These are phyloP conservation scores for Arthrobotrys iridis DNA, from an alignment of 2,329 filamentous ascomycete genomes.

Conservation along the genomic window DNA sequence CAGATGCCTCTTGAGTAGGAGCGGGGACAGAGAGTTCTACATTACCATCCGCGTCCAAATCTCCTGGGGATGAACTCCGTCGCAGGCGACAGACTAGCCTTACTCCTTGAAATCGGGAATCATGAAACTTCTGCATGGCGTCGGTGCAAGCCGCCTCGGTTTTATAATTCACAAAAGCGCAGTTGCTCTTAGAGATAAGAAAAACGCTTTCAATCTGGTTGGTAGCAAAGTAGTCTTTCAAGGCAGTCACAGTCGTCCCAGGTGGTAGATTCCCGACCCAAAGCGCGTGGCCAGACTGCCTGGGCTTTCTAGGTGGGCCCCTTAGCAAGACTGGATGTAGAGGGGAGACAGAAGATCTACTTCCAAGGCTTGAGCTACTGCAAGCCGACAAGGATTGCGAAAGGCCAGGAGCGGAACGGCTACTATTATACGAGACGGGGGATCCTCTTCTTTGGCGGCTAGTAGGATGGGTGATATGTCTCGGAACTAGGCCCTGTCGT, in stretches of 20 bases:
- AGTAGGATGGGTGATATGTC: constrained; percentile 33
- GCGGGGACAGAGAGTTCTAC: constrained; percentile 4
- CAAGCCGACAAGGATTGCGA: constrained; percentile 32
- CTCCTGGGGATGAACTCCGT: constrained; percentile 65
- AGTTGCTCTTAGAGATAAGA: constrained; percentile 95
- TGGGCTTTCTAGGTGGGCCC: constrained; percentile 74
- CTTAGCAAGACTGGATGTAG: constrained; percentile 62
- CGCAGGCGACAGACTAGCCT: constrained; percentile 85
- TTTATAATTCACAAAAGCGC: constrained; percentile 94
- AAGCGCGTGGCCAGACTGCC: constrained; percentile 82
- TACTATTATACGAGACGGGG: constrained; percentile 37
- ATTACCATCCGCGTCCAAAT: constrained; percentile 55
- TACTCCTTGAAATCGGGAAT: constrained; percentile 87
- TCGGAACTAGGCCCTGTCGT: constrained; percentile 37
- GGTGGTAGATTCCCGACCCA: constrained; percentile 96
- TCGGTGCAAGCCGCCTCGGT: constrained; percentile 78
- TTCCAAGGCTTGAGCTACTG: constrained; percentile 26
- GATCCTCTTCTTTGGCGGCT: constrained; percentile 44
- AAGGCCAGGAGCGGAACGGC: constrained; percentile 15
- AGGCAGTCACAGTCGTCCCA: constrained; percentile 78
- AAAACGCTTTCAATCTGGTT: constrained; percentile 87
- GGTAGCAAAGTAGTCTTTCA: constrained; percentile 90
- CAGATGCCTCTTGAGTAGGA: constrained; percentile 11
- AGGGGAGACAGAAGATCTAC: constrained; percentile 32
- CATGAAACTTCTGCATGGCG: constrained; percentile 86